These are phyloP conservation scores for Exophiala spinifera DNA, from an alignment of 2,329 filamentous ascomycete genomes.

Conservation along the genomic window DNA sequence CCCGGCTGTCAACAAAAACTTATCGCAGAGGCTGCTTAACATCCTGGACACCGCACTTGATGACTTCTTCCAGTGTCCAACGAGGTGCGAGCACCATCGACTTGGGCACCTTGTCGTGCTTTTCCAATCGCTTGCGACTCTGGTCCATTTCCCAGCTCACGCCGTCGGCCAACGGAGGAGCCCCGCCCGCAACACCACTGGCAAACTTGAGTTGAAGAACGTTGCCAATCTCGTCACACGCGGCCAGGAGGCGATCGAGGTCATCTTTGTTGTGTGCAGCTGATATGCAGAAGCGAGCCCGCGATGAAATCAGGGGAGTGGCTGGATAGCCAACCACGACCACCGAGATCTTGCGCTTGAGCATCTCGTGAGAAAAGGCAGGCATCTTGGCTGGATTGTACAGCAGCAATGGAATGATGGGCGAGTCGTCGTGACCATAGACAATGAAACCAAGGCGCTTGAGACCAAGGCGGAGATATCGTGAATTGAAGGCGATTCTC, in stretches of 20 bases:
- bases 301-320: slow-evolving; percentile 89
- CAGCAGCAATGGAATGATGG: slow-evolving; percentile 88
- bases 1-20: slow-evolving; percentile 1
- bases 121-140: slow-evolving; percentile 56
- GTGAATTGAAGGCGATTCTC: slow-evolving; percentile 95
- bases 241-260: slow-evolving; percentile 80
- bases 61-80: slow-evolving; percentile 74
- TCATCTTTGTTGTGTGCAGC: slow-evolving; percentile 98
- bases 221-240: slow-evolving; percentile 87
- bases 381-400: slow-evolving; percentile 99
- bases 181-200: slow-evolving; percentile 88
- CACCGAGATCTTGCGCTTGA: slow-evolving; percentile 94
- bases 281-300: slow-evolving; percentile 92
- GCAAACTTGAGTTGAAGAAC: slow-evolving; percentile 94
- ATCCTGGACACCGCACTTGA: slow-evolving; percentile 71
- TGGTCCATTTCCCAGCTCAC: slow-evolving; percentile 69
- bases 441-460: slow-evolving; percentile 97
- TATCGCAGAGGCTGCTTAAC: slow-evolving; percentile 69
- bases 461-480: slow-evolving; percentile 93
- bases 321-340: slow-evolving; percentile 97
- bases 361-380: slow-evolving; percentile 97
- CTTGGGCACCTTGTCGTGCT: slow-evolving; percentile 44
- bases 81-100: slow-evolving; percentile 62
- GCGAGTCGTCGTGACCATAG: slow-evolving; percentile 95
- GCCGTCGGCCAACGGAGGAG: slow-evolving; percentile 70